phyloP scores from a whole-genome alignment of 176 grass and related monocot species.

The Rhipidocladum racemiflorum region DNA sequence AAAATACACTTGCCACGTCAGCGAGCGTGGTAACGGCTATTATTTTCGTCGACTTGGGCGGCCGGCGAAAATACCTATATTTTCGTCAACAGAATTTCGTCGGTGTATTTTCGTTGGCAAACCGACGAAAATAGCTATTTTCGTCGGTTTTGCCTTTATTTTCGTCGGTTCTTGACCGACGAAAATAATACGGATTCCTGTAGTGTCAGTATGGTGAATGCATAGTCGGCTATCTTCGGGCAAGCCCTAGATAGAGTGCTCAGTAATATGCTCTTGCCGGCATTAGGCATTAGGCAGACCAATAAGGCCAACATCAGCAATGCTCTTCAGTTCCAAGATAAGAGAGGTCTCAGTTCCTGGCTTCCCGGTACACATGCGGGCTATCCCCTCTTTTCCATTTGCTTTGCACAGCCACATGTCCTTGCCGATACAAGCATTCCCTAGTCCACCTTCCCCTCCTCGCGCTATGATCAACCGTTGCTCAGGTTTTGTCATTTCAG shows the following conservation, averaged over 20 bases:
- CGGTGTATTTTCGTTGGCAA: no score
- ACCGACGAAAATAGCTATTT: no score
- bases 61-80: no score
- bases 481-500: slow-evolving; percentile 77
- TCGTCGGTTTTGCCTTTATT: no score
- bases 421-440: slow-evolving; percentile 57
- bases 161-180: no score
- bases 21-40: no score
- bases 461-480: slow-evolving; percentile 61
- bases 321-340: slow-evolving; percentile 83
- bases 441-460: slow-evolving; percentile 68
- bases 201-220: slow-evolving; percentile 78
- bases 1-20: no score
- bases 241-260: slow-evolving; percentile 69
- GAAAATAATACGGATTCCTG: no score
- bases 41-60: no score
- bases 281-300: slow-evolving; percentile 91
- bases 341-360: slow-evolving; percentile 66
- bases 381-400: slow-evolving; percentile 33
- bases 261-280: slow-evolving; percentile 81
- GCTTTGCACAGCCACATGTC: slow-evolving; percentile 34
- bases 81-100: no score
- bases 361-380: slow-evolving; percentile 36
- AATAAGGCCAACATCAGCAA: slow-evolving; percentile 85
- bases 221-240: slow-evolving; percentile 68